Evolutionary conservation across 1,284 basidiomycete genomes (phyloP), one percentile per base, ranked within the genome.

Genomic region (Puccinia triticina): DNA sequence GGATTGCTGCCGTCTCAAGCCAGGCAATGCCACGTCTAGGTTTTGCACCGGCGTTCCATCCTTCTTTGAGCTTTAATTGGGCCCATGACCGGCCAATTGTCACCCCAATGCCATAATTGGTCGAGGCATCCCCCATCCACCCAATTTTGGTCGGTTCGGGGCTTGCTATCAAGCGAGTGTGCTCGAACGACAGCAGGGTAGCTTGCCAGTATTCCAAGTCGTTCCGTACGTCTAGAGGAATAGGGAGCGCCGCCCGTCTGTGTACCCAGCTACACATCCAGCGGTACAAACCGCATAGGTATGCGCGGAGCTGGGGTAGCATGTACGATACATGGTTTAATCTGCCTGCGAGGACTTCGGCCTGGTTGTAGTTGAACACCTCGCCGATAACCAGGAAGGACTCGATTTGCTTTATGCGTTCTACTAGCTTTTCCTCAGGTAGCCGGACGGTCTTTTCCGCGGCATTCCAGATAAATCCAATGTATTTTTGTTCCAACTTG

Each of bases 261-360:
- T 40, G 11, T 2, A n/a, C n/a, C 64, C 32, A 67, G 40, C 14
- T 21, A 5, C 29, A 40, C 40, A 43, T 40, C 32, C 2, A 7
- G 23, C 64, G 37, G 40, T 67, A 67, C 3, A 67, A 34, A 40
- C 34, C 23, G 40, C 32, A 40, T 32, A 64, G 61, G 11, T 37
- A 32, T 8, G 18, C 21, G 7, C 61, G 26, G 4, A 64, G 40
- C n/a, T 67, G 64, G 18, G 64, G 64, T 10, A 67, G 64, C 14
- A 67, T 37, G 64, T 67, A 67, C 11, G 26, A 64, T 5, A 64
- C 61, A 32, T 64, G 61, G 26, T 64, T 64, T 26, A 64, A 32
- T 4, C 34, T 32, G 18, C 64, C 64, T 10, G 34, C 21, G 8
- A 67, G 5, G 7, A 67, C 23, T 40, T 67, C 64, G 3, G 40